Conservation (phyloP, 345 rosid genomes). For the Microthlaspi erraticum region DNA sequence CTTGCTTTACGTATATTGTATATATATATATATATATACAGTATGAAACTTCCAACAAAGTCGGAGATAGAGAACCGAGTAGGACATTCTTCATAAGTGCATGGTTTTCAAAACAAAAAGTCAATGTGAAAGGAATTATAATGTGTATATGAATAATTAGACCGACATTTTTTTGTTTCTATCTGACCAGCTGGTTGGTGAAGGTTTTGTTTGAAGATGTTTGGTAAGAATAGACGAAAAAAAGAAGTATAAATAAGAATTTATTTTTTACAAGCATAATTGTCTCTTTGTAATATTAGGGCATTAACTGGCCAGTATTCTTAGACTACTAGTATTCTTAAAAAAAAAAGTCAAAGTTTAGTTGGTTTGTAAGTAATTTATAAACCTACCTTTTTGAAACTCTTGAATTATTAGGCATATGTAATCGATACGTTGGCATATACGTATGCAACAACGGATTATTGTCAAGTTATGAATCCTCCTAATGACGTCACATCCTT, state of each 20-base stretch:
- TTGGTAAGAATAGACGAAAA: slow-evolving; percentile 18
- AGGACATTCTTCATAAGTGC: background rate
- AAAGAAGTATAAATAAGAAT: slow-evolving; percentile 4
- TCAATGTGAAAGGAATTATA: slow-evolving; percentile 5
- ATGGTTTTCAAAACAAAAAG: background rate
- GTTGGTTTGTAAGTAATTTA: slow-evolving; percentile 4
- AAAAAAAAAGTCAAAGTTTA: background rate
- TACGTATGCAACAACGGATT: background rate
- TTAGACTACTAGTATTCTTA: background rate
- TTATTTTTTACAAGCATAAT: slow-evolving; percentile 3
- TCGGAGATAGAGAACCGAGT: slow-evolving; percentile 8
- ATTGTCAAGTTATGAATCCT: no score
- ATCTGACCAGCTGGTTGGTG: slow-evolving; percentile 13
- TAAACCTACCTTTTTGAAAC: background rate
- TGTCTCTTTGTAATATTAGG: slow-evolving; percentile 14
- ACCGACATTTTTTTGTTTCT: slow-evolving; percentile 30
- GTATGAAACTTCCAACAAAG: slow-evolving; percentile 29
- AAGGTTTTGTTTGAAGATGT: slow-evolving; percentile 14
- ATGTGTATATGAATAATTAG: background rate
- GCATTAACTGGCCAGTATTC: slow-evolving; percentile 3
- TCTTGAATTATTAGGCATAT: background rate
- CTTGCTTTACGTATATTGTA: background rate
- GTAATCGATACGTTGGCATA: background rate
- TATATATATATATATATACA: no score
- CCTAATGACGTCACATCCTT: no score